phyloP scores from a whole-genome alignment of 2,329 filamentous ascomycete genomes.

The Pseudocercospora macadamiae region DNA sequence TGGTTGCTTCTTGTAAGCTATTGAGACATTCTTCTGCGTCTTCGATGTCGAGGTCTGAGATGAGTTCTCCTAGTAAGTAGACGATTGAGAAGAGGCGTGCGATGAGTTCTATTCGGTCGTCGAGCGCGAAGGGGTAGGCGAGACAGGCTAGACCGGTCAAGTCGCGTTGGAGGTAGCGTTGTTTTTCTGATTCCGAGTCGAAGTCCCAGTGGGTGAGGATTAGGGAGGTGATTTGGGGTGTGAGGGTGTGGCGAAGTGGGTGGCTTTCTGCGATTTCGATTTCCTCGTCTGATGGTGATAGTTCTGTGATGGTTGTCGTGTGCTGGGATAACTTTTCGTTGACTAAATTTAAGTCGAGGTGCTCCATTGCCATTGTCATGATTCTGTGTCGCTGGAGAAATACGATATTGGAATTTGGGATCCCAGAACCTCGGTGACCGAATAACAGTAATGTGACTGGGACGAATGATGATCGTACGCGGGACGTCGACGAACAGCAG shows the following conservation, averaged over 20 bases:
- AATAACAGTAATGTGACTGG: too few relatives aligned
- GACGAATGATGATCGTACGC: too few relatives aligned
- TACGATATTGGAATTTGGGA: neutral
- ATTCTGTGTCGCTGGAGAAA: neutral
- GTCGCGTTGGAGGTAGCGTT: constrained; percentile 10
- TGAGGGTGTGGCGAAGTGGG: constrained; percentile 9
- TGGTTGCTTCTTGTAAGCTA: constrained; percentile 16
- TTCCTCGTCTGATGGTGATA: neutral
- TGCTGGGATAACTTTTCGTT: neutral
- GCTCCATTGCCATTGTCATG: neutral
- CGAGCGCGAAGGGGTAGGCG: constrained; percentile 18
- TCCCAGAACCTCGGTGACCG: neutral
- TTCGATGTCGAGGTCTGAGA: constrained; percentile 11
- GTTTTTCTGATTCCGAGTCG: constrained; percentile 1
- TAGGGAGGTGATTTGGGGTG: constrained; percentile 13
- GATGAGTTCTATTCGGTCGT: constrained; percentile 18
- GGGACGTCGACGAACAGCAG: neutral
- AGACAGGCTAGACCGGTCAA: constrained; percentile 15
- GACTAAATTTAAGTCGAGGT: neutral
- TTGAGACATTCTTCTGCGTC: constrained; percentile 16
- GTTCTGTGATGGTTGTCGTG: neutral
- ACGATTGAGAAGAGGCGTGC: constrained; percentile 17
- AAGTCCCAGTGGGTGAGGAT: constrained; percentile 20
- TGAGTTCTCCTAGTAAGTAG: constrained; percentile 14
- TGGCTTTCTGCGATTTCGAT: constrained; percentile 7